Base-by-base conservation (phyloP, 768 basidiomycete species). In the Suillus subaureus region DNA sequence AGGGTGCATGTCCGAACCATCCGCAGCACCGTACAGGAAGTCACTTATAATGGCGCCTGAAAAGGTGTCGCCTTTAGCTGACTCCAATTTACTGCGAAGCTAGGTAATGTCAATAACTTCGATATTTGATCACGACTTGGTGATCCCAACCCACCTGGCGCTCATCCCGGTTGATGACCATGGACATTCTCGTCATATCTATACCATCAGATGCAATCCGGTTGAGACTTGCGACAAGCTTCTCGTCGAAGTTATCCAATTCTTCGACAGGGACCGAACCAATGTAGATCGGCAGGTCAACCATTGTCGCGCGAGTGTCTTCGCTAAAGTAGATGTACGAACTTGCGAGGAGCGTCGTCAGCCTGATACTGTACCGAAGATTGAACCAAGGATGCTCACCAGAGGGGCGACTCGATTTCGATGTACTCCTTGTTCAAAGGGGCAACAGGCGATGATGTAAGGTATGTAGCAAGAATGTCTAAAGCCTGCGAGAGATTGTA, bases 361-460 rank as follows among this genome's bases (percentile, higher is more conserved):
- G 58, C 37, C 40, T 35, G 47, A 42, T 49, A 9, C 18, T 33
- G 49, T 45, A 28, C 61, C 23, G 51, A 66, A 55, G 6, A 45
- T 15, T 23, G 52, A 51, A 42, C 31, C 37, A 54, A 64, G 23
- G 6, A 23, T 31, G 73, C 84, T 49, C 69, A 93, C 94, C 95
- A 97, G 61, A 93, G 83, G 0, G 97, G 97, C 57, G 89, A 87
- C 69, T 95, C 89, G 61, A 90, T 92, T 77, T 99, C 97, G 49
- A 99, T 84, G 67, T 91, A 97, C 76, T 96, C 93, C 77, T 96
- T 97, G 72, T 90, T 93, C 66, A 94, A 77, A 55, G 92, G 92
- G 16, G 93, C 90, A 23, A 87, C 89, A 3, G 91, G 79, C 42
- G 92, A 93, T 21, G 93, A 93, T 43, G 95, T 96, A 33, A 99